Evolutionary conservation across 495 filamentous ascomycete species (phyloP), one percentile per base, ranked within the genome.

Genomic region (Chaetomium fimeti): DNA sequence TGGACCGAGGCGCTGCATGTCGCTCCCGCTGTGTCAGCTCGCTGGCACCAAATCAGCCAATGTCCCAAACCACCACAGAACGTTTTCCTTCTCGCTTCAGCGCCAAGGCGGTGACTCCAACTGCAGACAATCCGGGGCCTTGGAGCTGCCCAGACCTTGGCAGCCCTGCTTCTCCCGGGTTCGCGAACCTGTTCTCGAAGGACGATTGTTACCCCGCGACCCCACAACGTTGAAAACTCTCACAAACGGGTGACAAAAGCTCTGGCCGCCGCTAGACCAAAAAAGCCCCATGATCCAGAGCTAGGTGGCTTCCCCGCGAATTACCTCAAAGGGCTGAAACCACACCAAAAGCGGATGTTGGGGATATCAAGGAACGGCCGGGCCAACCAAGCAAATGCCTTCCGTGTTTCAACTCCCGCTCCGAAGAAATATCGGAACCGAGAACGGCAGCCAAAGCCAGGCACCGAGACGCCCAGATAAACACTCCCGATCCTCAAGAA

Each of bases 121-220:
- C 25, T 53, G 49, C 29, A 32, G 29, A 32, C 27, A n/a, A 55
- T 36, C 52, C 52, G n/a, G 52, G 52, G 27, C 27, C 16, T 32
- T 36, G 52, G 52, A 28, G 59, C 53, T 64, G 68, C 71, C 71
- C 62, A 74, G 68, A 22, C 20, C 72, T 74, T 74, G 72, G 72
- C 72, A 68, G 67, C 68, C 68, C 66, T 49, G 62, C 18, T 63
- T 66, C 69, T 67, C 59, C 66, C 68, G 65, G 66, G 54, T 63
- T 63, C 22, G 40, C 22, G 57, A 43, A 29, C 45, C 61, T 66
- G 67, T 66, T 64, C 65, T 63, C 43, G 68, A 67, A 62, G 51
- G 63, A 18, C 42, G 62, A 68, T 56, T 29, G 9, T 24, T 69
- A 59, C 62, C 69, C 71, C 69, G 68, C 68, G 64, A 47, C 24